Evolutionary conservation across 2,329 filamentous ascomycete species (phyloP).

Genomic region (Microsporum audouinii): DNA sequence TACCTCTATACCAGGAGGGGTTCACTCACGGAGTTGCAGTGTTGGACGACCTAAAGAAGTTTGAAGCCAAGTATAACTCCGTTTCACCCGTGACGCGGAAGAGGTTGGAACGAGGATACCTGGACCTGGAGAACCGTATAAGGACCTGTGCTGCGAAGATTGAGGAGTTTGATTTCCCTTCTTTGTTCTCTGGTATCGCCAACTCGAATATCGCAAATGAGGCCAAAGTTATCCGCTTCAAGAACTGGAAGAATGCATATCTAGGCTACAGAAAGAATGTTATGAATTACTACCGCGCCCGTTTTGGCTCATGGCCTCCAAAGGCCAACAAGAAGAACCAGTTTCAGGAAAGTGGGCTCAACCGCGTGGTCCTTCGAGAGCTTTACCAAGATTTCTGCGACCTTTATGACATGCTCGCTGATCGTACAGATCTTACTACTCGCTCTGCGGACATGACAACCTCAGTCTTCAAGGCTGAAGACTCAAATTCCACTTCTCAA

Average conservation of each 20-base stretch:
- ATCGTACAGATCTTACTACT: conserved; percentile 66
- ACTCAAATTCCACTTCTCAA: conserved; percentile 46
- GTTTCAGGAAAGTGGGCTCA: conserved; percentile 74
- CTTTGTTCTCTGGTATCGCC: conserved; percentile 76
- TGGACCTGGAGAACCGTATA: conserved; percentile 66
- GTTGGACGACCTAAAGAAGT: conserved; percentile 58
- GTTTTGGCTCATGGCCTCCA: conserved; percentile 73
- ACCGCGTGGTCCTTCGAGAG: conserved; percentile 67
- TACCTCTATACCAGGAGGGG: conserved; percentile 75
- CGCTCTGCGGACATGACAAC: conserved; percentile 60
- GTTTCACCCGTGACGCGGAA: conserved; percentile 62
- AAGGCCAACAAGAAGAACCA: conserved; percentile 88
- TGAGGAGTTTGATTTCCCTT: conserved; percentile 84
- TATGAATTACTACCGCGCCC: conserved; percentile 55
- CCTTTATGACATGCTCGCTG: conserved; percentile 79
- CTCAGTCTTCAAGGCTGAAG: conserved; percentile 40
- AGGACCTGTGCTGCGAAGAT: conserved; percentile 59
- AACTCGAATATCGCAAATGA: conserved; percentile 69
- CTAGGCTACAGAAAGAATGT: conserved; percentile 62
- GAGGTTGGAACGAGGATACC: conserved; percentile 67
- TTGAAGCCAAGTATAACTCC: conserved; percentile 56
- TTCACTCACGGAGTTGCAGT: conserved; percentile 88
- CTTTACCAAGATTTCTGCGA: conserved; percentile 77
- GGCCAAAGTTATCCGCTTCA: conserved; percentile 68
- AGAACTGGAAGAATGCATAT: conserved; percentile 69